Evolutionary conservation across 208 protist species (phyloP).

Genomic region (Wallacemonas sp.): DNA sequence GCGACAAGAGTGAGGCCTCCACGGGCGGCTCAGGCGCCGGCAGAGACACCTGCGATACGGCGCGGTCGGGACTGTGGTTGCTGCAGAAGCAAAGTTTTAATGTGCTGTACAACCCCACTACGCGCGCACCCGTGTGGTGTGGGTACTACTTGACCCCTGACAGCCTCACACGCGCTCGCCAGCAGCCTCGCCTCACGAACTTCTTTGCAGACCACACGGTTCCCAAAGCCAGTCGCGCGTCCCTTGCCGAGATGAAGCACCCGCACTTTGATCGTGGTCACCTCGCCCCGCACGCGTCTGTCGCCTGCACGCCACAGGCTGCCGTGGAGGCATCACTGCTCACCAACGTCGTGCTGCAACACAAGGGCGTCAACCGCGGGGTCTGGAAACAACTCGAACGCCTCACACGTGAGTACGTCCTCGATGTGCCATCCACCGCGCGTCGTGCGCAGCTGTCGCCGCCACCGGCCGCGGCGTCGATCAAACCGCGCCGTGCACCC

Average conservation of each 20-base stretch:
- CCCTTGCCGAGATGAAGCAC: slow-evolving; percentile 15
- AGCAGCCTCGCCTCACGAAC: slow-evolving; percentile 17
- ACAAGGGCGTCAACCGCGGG: slow-evolving; percentile 42
- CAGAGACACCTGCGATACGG: no score
- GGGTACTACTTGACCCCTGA: slow-evolving; percentile 37
- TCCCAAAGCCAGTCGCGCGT: slow-evolving; percentile 12
- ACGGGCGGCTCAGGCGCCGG: no score
- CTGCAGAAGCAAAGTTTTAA: slow-evolving; percentile 41
- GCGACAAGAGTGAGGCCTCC: no score
- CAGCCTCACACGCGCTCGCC: slow-evolving; percentile 15
- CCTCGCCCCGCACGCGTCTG: slow-evolving; percentile 64
- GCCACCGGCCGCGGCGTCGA: no score
- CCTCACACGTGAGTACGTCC: slow-evolving; percentile 41
- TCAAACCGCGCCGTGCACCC: background rate
- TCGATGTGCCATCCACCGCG: background rate
- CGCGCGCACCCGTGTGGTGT: slow-evolving; percentile 44
- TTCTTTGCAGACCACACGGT: slow-evolving; percentile 47
- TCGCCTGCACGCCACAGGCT: slow-evolving; percentile 25
- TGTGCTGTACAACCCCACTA: slow-evolving; percentile 38
- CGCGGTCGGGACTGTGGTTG: slow-evolving; percentile 14
- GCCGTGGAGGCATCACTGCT: slow-evolving; percentile 47
- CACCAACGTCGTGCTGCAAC: slow-evolving; percentile 57
- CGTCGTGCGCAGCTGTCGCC: no score
- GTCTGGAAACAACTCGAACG: slow-evolving; percentile 57
- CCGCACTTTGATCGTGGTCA: slow-evolving; percentile 52